phyloP scores from a whole-genome alignment of 257 asterid species.

The Paulownia fortunei region DNA sequence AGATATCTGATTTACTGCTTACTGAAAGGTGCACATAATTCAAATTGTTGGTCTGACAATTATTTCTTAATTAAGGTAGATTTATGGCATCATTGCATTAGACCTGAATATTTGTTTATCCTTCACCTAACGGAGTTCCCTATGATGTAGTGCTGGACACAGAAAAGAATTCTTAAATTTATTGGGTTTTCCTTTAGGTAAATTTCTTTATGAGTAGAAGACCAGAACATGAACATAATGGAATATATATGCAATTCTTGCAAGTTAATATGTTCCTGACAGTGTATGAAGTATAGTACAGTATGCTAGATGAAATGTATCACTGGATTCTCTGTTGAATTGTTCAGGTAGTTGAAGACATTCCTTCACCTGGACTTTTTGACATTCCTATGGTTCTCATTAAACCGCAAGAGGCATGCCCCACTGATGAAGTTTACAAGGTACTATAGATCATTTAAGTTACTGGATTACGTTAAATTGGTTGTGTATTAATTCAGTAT shows the following conservation, averaged over 20 bases:
- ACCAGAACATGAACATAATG: background rate
- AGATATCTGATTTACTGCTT: background rate
- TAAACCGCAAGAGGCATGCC: conserved; percentile 91
- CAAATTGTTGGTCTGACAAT: background rate
- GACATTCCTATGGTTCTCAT: conserved; percentile 90
- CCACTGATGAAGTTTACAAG: conserved; percentile 99
- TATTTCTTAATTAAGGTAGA: background rate
- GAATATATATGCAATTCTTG: conserved; percentile 9
- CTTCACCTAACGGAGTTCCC: background rate
- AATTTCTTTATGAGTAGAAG: background rate
- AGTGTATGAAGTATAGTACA: background rate
- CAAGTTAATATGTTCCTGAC: background rate
- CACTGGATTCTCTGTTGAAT: conserved; percentile 12
- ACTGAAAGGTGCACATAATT: background rate
- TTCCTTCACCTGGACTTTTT: conserved; percentile 59
- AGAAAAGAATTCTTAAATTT: background rate
- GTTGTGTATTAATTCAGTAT: background rate
- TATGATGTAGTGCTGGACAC: background rate
- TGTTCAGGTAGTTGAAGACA: conserved; percentile 81
- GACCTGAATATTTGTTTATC: background rate
- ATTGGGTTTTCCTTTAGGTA: background rate
- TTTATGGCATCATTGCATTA: background rate
- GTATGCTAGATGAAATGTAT: background rate
- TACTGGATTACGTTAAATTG: conserved; percentile 12
- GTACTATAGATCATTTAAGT: conserved; percentile 39